A percentile compares a stretch with the other conserved stretches of the same genome.
phyloP scores from a whole-genome alignment of 495 filamentous ascomycete species.

The Neurospora sp. region DNA sequence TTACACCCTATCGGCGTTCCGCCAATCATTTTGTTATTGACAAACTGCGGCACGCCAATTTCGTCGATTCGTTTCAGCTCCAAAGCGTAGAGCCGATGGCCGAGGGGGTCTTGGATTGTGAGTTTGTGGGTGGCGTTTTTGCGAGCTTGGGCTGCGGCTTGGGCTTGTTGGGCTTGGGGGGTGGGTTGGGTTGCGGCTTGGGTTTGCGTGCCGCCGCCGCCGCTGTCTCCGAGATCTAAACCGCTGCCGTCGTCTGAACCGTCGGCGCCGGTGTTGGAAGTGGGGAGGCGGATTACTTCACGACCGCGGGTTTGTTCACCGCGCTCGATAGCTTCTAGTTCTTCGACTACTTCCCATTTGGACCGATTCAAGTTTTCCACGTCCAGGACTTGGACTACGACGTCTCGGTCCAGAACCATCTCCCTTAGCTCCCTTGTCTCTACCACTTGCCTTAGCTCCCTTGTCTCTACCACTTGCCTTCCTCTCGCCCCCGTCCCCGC shows the following conservation, averaged over 20 bases:
- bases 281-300: slow-evolving; percentile 61
- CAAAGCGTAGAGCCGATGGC: slow-evolving; percentile 57
- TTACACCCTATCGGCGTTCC: slow-evolving; percentile 72
- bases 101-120: slow-evolving; percentile 69
- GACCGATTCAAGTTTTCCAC: slow-evolving; percentile 62
- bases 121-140: slow-evolving; percentile 63
- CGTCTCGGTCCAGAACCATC: slow-evolving; percentile 39
- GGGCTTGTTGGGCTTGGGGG: too few relatives aligned
- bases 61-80: slow-evolving; percentile 54
- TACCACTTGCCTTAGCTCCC: too few relatives aligned
- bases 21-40: slow-evolving; percentile 54
- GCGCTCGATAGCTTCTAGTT: slow-evolving; percentile 68
- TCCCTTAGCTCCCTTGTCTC: too few relatives aligned
- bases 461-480: too few relatives aligned
- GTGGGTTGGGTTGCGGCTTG: neutral
- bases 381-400: slow-evolving; percentile 73
- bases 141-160: neutral
- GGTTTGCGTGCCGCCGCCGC: neutral
- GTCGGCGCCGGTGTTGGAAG: too few relatives aligned
- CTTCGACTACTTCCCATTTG: slow-evolving; percentile 79
- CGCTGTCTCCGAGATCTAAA: slow-evolving; percentile 4
- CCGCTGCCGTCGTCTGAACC: too few relatives aligned
- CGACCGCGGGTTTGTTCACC: slow-evolving; percentile 75
- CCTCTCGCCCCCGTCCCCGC: too few relatives aligned
- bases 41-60: slow-evolving; percentile 48